These are phyloP conservation scores for Pichia membranifaciens DNA, from an alignment of 805 yeast genomes.

Conservation along the genomic window DNA sequence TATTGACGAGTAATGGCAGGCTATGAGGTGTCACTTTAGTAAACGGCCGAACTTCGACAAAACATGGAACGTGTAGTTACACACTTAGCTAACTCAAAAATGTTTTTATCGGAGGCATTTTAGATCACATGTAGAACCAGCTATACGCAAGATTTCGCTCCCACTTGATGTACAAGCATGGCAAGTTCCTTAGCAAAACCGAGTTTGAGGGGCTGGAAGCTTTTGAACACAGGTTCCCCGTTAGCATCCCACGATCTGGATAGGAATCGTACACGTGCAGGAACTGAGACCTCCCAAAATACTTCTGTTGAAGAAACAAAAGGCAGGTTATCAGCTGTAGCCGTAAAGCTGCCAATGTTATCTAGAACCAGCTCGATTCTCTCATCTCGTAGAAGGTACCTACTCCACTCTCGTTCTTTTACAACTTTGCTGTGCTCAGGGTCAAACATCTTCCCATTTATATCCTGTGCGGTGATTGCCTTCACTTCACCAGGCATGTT, in stretches of 20 bases:
- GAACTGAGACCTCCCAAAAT: conserved; percentile 9
- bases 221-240: not conserved
- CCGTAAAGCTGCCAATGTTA: conserved; percentile 8
- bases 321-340: not conserved
- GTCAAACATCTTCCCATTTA: not conserved
- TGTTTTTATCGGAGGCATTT: no score
- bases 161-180: no score
- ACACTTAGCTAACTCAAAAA: no score
- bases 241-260: not conserved
- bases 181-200: not conserved
- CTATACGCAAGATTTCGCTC: no score
- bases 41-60: no score
- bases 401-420: conserved; percentile 3
- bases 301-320: not conserved
- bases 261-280: not conserved
- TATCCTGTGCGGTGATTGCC: not conserved
- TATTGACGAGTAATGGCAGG: no score
- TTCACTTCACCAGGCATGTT: conserved; percentile 4
- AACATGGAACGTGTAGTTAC: no score
- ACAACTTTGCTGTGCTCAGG: not conserved
- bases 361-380: conserved; percentile 7
- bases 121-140: no score
- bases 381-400: not conserved
- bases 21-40: no score
- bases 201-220: not conserved